Percentiles rank a stretch among this genome's conserved stretches.
These are phyloP conservation scores for Phaffomyces thermotolerans DNA, from an alignment of 805 yeast genomes.

Conservation along the genomic window DNA sequence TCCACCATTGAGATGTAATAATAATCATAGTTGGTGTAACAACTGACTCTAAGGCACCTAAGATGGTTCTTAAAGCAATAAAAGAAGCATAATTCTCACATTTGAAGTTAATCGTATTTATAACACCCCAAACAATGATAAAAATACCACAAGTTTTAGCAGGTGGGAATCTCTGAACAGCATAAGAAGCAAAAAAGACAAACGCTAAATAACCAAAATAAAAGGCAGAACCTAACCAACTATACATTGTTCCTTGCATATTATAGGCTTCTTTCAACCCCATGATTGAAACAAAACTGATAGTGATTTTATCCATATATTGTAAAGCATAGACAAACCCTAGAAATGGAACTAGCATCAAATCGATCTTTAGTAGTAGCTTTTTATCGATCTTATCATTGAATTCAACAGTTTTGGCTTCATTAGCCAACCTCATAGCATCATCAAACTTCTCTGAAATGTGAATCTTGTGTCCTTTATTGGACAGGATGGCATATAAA, in stretches of 20 bases:
- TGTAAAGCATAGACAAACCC: slow-evolving; percentile 28
- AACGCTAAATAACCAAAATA: slow-evolving; percentile 48
- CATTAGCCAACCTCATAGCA: slow-evolving; percentile 1
- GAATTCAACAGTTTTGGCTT: slow-evolving; percentile 7
- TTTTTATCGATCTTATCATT: slow-evolving; percentile 4
- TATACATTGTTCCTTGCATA: slow-evolving; percentile 35
- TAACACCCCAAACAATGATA: slow-evolving; percentile 41
- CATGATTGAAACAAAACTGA: slow-evolving; percentile 37
- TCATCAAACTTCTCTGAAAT: slow-evolving; percentile 1
- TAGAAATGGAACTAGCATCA: slow-evolving; percentile 27
- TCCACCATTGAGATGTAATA: slow-evolving; percentile 15
- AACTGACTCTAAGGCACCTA: slow-evolving; percentile 44
- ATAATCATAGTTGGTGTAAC: slow-evolving; percentile 23
- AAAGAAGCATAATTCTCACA: slow-evolving; percentile 35
- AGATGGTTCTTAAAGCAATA: slow-evolving; percentile 37
- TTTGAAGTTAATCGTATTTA: slow-evolving; percentile 36
- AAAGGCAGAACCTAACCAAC: slow-evolving; percentile 44
- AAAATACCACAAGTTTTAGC: slow-evolving; percentile 27
- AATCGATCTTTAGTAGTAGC: slow-evolving; percentile 30
- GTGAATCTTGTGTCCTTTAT: not conserved
- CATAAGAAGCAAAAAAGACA: slow-evolving; percentile 37
- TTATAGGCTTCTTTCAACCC: slow-evolving; percentile 32
- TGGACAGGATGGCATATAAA: not conserved
- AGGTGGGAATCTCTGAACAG: slow-evolving; percentile 44
- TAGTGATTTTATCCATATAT: slow-evolving; percentile 36